phyloP scores from a whole-genome alignment of 768 basidiomycete species.

The Trametes maxima region DNA sequence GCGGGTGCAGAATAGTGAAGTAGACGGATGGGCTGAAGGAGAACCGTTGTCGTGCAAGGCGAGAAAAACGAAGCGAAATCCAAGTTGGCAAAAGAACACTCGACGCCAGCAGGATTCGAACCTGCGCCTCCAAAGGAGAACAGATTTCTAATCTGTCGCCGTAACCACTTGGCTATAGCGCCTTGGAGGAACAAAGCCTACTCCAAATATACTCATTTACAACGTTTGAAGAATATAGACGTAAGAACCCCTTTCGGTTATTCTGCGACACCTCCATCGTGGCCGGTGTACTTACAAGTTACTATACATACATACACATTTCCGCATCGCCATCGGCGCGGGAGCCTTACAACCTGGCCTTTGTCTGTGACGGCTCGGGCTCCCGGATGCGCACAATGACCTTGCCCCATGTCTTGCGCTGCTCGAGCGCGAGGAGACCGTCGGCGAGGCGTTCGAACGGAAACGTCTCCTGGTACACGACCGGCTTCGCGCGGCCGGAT shows the following conservation, averaged over 20 bases:
- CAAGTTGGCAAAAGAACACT: background rate
- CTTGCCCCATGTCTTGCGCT: conserved; percentile 92
- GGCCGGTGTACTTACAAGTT: background rate
- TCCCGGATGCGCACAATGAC: conserved; percentile 67
- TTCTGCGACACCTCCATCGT: no score
- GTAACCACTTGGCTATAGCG: conserved; percentile 78
- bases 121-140: conserved; percentile 43
- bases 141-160: conserved; percentile 68
- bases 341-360: conserved; percentile 43
- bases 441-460: conserved; percentile 65
- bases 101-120: conserved; percentile 51
- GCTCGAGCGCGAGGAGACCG: conserved; percentile 76
- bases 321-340: background rate
- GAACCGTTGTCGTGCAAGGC: no score
- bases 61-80: no score
- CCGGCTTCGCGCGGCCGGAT: conserved; percentile 64
- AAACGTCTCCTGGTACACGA: conserved; percentile 71
- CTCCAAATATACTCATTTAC: no score
- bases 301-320: background rate
- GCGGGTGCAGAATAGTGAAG: no score
- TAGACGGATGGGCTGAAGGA: no score
- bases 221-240: background rate
- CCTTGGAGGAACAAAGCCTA: conserved; percentile 29
- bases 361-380: conserved; percentile 39
- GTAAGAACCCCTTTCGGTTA: no score